A percentile compares a stretch with the other conserved stretches of the same genome.
Conservation (phyloP, 73 alveolate genomes). For the Durusdinium trenchii region DNA sequence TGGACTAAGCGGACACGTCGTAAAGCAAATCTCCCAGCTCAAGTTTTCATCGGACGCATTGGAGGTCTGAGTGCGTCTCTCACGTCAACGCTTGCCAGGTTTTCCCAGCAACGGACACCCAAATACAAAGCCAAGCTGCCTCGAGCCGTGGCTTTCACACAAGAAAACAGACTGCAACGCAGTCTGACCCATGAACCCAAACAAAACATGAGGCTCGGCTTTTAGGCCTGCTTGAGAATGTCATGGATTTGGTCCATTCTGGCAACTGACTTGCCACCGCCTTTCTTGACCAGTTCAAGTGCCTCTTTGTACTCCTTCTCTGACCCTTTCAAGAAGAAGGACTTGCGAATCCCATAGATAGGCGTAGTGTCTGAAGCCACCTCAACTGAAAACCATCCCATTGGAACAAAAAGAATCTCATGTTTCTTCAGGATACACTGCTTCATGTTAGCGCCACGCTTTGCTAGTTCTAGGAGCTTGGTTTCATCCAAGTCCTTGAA, state of each 20-base stretch:
- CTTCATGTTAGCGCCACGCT: background rate
- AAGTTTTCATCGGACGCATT: too few relatives aligned
- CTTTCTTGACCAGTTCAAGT: background rate
- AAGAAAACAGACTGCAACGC: background rate
- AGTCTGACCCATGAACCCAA: background rate
- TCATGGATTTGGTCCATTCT: conserved; percentile 38
- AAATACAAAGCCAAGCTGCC: background rate
- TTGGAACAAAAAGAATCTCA: background rate
- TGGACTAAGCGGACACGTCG: too few relatives aligned
- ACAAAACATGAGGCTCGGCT: background rate
- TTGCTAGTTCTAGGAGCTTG: background rate
- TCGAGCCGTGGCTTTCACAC: background rate
- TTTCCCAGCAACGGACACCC: too few relatives aligned
- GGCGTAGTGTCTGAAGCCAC: background rate
- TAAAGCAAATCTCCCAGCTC: too few relatives aligned
- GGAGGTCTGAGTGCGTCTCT: too few relatives aligned
- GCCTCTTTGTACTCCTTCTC: background rate
- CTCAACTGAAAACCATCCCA: conserved; percentile 17
- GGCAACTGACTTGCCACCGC: background rate
- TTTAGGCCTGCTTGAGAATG: background rate
- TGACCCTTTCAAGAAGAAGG: background rate
- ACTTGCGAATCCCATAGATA: conserved; percentile 48
- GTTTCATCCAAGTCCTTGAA: background rate
- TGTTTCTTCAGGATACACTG: conserved; percentile 1
- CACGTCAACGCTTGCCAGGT: too few relatives aligned